Base-by-base conservation (phyloP, 1,284 basidiomycete genomes). In the Cutaneotrichosporon sp. region DNA sequence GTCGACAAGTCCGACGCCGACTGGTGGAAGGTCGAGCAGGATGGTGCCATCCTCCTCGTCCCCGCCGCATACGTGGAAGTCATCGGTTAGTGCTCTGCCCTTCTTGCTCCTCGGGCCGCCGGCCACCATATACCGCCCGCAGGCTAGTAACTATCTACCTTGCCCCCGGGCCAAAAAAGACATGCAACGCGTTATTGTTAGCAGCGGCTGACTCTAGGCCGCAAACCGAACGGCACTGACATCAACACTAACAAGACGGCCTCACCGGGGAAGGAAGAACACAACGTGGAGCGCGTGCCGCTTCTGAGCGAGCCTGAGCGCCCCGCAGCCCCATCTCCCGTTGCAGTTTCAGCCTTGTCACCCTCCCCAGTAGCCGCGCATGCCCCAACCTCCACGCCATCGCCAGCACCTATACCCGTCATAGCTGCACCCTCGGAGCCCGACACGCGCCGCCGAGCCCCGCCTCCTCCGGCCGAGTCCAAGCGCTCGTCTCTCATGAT, bases 1-100 rank as follows among this genome's bases (percentile, higher is more conserved):
- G 84, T 97, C 59, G 94, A 97, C 74, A 84, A 81, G 57, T 84
- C 83, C 61, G 93, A 95, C 68, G 82, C 82, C 54, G 90, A 92
- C 73, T 97, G 94, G 94, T 97, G 91, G 90, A 95, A 94, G 81
- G 89, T 88, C 36, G 92, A 95, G 80, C 85, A 86, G 74, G 85
- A 85, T 59, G 92, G 92, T 36, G 80, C 87, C 63, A 87, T 95
- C 62, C 90, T 90, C 80, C 87, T 94, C 72, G 91, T 94, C 4
- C 94, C 94, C 51, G 91, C 92, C 45, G 86, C 88, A 20, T 97
- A 95, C 75, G 78, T 97, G 75, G 90, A 95, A 78, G 77, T 89
- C 70, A 74, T 54, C 79, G 58, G 58, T 75, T 81, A 64, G 60
- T 54, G 65, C 29, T 29, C 29, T 29, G 29, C 67, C 63, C 69